A percentile compares a stretch with the other conserved stretches of the same genome.
These are phyloP conservation scores for Aegilops longissima DNA, from an alignment of 176 grass and related monocot species.

Conservation along the genomic window DNA sequence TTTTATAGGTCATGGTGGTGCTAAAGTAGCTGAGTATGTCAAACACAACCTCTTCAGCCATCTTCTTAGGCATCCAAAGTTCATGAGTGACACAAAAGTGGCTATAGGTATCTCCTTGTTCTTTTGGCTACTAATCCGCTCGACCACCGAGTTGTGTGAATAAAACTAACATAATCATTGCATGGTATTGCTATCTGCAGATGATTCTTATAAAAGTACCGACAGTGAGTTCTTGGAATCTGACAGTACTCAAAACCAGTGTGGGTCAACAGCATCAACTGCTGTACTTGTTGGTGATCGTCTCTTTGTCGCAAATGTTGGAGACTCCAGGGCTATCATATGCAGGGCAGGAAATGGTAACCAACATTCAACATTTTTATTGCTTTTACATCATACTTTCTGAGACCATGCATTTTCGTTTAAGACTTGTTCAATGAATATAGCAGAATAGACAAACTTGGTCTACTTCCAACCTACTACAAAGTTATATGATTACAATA, in stretches of 20 bases:
- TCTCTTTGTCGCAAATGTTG: conserved; percentile 61
- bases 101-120: conserved; percentile 44
- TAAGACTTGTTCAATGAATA: neutral
- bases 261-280: conserved; percentile 59
- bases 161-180: neutral
- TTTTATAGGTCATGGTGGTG: conserved; percentile 62
- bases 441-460: neutral
- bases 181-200: conserved; percentile 22
- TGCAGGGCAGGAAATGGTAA: conserved; percentile 65
- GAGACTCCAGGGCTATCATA: conserved; percentile 57
- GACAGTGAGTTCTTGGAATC: conserved; percentile 62
- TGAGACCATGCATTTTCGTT: neutral
- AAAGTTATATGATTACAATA: neutral
- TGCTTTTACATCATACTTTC: conserved; percentile 11
- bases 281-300: conserved; percentile 56
- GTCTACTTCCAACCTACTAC: neutral
- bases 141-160: neutral
- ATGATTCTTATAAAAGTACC: conserved; percentile 63
- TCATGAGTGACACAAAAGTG: conserved; percentile 55
- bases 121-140: neutral
- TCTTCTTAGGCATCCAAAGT: conserved; percentile 61
- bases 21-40: conserved; percentile 66
- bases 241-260: conserved; percentile 58
- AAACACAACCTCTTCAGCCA: conserved; percentile 57
- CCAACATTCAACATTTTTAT: neutral